Conservation (phyloP, 805 yeast species). For the Ogataea thermomethanolica region DNA sequence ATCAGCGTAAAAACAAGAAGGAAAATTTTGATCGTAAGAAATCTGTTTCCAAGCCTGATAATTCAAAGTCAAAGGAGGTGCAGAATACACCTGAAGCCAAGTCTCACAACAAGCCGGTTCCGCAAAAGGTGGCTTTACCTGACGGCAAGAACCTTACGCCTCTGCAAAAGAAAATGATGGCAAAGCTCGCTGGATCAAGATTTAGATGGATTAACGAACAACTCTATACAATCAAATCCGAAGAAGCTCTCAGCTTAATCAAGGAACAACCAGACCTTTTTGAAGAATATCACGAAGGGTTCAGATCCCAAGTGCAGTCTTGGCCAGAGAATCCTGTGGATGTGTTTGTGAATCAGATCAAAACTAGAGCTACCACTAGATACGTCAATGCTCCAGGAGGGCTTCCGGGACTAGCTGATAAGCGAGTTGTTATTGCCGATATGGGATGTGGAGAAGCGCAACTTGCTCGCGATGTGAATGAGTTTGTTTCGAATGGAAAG, state of each 20-base stretch:
- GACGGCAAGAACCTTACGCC: slow-evolving; percentile 53
- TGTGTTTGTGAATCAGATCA: slow-evolving; percentile 72
- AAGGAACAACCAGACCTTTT: slow-evolving; percentile 81
- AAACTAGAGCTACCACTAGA: slow-evolving; percentile 54
- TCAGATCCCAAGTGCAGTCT: slow-evolving; percentile 87
- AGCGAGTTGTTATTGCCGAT: slow-evolving; percentile 81
- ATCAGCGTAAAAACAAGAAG: slow-evolving; percentile 8
- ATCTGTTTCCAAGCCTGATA: too few species aligned
- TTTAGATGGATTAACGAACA: slow-evolving; percentile 99
- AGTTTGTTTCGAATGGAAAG: slow-evolving; percentile 40
- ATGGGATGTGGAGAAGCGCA: slow-evolving; percentile 99
- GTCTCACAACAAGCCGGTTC: too few species aligned
- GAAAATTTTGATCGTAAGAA: slow-evolving; percentile 7
- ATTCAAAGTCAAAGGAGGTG: too few species aligned
- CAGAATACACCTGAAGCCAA: too few species aligned
- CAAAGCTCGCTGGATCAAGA: slow-evolving; percentile 88
- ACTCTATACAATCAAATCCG: slow-evolving; percentile 82
- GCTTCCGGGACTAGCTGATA: slow-evolving; percentile 64
- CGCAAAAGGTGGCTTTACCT: too few species aligned
- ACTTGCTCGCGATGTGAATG: slow-evolving; percentile 62
- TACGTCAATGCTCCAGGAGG: slow-evolving; percentile 92
- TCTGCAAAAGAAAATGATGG: slow-evolving; percentile 92
- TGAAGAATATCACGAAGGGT: slow-evolving; percentile 94
- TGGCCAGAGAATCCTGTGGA: slow-evolving; percentile 99
- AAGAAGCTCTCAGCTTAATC: slow-evolving; percentile 68